Conservation (phyloP, 306 rosid genomes). For the Begonia loranthoides region DNA sequence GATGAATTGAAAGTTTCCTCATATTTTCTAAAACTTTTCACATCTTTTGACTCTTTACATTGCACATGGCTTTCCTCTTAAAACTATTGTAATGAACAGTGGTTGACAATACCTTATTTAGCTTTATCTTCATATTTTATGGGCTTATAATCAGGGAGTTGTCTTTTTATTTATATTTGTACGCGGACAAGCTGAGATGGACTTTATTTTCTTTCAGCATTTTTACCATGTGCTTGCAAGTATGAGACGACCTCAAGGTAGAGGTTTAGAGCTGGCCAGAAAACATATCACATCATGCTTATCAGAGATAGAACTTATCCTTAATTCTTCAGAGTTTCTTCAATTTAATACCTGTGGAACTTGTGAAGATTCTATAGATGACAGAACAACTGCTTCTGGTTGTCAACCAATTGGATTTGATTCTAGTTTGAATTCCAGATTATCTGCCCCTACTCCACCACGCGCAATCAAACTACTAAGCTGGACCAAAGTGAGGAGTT, state of each 20-base stretch:
- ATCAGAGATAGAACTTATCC: constrained; percentile 48
- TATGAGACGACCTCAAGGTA: constrained; percentile 92
- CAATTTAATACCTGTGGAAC: constrained; percentile 31
- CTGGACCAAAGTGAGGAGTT: constrained; percentile 53
- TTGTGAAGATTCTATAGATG: constrained; percentile 26
- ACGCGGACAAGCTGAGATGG: neutral
- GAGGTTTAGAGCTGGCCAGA: constrained; percentile 92
- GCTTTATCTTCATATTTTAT: no score
- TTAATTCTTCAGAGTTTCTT: constrained; percentile 56
- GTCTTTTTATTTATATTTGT: no score
- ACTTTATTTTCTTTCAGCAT: constrained; percentile 49
- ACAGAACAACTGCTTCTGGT: constrained; percentile 77
- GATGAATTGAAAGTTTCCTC: no score
- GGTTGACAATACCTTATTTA: no score
- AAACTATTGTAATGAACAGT: no score
- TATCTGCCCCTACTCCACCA: constrained; percentile 96
- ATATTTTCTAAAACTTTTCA: no score
- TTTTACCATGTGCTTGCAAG: constrained; percentile 74
- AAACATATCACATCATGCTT: constrained; percentile 78
- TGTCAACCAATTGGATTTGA: constrained; percentile 88
- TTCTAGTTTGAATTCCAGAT: constrained; percentile 73
- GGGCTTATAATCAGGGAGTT: no score
- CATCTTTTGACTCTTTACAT: no score
- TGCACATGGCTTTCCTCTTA: no score
- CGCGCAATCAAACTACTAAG: constrained; percentile 64